Conservation (phyloP, 306 rosid species). For the Vigna angularis region DNA sequence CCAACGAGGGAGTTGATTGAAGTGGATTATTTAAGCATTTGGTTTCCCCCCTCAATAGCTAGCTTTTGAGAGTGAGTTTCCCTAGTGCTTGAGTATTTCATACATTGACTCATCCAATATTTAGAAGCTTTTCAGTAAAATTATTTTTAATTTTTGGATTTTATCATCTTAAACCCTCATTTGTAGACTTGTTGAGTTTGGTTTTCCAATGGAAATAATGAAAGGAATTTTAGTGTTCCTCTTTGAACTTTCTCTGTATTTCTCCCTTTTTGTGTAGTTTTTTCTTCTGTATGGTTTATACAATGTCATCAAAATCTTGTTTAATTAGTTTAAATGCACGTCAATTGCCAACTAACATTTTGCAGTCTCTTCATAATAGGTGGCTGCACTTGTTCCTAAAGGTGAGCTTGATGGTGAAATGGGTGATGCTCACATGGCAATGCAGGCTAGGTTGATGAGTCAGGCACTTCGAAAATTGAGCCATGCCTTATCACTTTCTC, state of each 20-base stretch:
- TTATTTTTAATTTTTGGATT: slow-evolving; percentile 10
- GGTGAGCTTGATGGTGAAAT: slow-evolving; percentile 94
- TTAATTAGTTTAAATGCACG: slow-evolving; percentile 20
- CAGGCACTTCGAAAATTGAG: slow-evolving; percentile 94
- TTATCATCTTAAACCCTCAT: slow-evolving; percentile 2
- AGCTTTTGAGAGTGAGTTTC: too few relatives aligned
- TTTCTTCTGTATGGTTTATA: slow-evolving; percentile 4
- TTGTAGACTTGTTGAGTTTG: background rate
- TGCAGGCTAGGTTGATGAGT: slow-evolving; percentile 98
- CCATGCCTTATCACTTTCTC: slow-evolving; percentile 85
- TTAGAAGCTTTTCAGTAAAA: background rate
- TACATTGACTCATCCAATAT: background rate
- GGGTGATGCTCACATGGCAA: slow-evolving; percentile 96
- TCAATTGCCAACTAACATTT: slow-evolving; percentile 2
- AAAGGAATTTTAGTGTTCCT: slow-evolving; percentile 15
- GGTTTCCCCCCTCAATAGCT: too few relatives aligned
- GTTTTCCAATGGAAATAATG: slow-evolving; percentile 7
- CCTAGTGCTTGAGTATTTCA: too few relatives aligned
- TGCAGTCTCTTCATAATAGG: slow-evolving; percentile 58
- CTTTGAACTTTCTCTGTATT: slow-evolving; percentile 14
- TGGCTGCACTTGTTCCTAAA: slow-evolving; percentile 96
- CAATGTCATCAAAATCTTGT: slow-evolving; percentile 14
- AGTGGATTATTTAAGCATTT: too few relatives aligned
- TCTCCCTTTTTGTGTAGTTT: background rate
- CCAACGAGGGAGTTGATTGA: too few relatives aligned